Evolutionary conservation across 352 stramenopile genomes (phyloP), one percentile per base, ranked within the genome.

Genomic region (Poterioochromonas sp.): DNA sequence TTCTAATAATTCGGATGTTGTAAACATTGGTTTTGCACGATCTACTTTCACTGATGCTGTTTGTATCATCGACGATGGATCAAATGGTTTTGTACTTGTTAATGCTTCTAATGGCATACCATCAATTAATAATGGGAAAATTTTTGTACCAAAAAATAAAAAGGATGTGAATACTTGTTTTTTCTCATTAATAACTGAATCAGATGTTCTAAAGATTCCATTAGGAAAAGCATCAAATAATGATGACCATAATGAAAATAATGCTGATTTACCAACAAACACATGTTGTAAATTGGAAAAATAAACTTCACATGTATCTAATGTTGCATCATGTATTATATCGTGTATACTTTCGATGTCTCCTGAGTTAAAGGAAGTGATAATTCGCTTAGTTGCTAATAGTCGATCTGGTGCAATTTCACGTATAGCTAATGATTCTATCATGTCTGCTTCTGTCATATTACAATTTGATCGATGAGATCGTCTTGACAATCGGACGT

Each of bases 101-200:
- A 68, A 26, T 39, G 26, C 5, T 26, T 68, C 58, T 26, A 68
- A 68, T 40, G 58, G 58, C 58, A 68, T 68, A 37, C 58, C 58
- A 68, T 68, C 58, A 26, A 68, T 68, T 18, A 68, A 35, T 8
- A 68, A 35, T 15, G 58, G 58, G 29, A 68, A 68, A 39, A 68
- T 68, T 68, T 68, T 68, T 32, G 58, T 68, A 8, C 58, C 58
- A 68, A 68, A 68, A 39, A 68, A 68, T 68, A 68, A 68, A 39
- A 68, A 68, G 58, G 26, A 40, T 5, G 58, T 68, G 29, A 29
- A 68, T 11, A 68, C 58, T 68, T 68, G 58, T 26, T 68, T 68
- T 39, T 68, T 68, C 58, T 68, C 58, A 39, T 68, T 68, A 26
- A 68, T 68, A 5, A 68, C 58, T 5, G 12, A 37, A 68, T 68